Conservation (phyloP, 305 asterid genomes). For the Fraxinus sp. region DNA sequence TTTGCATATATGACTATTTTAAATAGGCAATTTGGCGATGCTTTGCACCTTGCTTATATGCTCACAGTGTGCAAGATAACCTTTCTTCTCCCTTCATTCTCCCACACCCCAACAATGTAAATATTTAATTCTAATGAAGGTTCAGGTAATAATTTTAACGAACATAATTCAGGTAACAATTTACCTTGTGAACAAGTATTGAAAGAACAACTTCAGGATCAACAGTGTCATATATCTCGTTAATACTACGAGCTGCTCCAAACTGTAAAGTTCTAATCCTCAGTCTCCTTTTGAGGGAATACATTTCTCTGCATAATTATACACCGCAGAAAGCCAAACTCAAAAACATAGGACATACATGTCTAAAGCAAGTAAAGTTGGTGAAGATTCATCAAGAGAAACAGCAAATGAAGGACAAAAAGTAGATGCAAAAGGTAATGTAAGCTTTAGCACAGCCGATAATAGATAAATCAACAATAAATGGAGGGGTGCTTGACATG, state of each 20-base stretch:
- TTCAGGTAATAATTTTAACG: slow-evolving; percentile 6
- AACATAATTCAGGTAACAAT: slow-evolving; percentile 21
- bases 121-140: slow-evolving; percentile 7
- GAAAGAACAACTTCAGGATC: slow-evolving; percentile 93
- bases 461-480: background rate
- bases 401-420: slow-evolving; percentile 20
- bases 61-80: slow-evolving; percentile 14
- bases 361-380: slow-evolving; percentile 15
- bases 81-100: slow-evolving; percentile 17
- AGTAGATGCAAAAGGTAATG: slow-evolving; percentile 2
- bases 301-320: slow-evolving; percentile 56
- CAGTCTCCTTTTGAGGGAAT: slow-evolving; percentile 81
- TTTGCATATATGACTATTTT: background rate
- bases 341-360: slow-evolving; percentile 9
- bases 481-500: background rate
- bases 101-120: slow-evolving; percentile 1
- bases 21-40: slow-evolving; percentile 14
- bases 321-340: slow-evolving; percentile 17
- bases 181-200: slow-evolving; percentile 90
- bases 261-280: slow-evolving; percentile 83
- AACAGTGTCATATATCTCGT: slow-evolving; percentile 80
- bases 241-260: slow-evolving; percentile 65
- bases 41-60: background rate
- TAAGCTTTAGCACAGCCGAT: background rate
- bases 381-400: slow-evolving; percentile 12